Conservation (phyloP, 371 early-diverging fungal species). For the Lichtheimia ornata region DNA sequence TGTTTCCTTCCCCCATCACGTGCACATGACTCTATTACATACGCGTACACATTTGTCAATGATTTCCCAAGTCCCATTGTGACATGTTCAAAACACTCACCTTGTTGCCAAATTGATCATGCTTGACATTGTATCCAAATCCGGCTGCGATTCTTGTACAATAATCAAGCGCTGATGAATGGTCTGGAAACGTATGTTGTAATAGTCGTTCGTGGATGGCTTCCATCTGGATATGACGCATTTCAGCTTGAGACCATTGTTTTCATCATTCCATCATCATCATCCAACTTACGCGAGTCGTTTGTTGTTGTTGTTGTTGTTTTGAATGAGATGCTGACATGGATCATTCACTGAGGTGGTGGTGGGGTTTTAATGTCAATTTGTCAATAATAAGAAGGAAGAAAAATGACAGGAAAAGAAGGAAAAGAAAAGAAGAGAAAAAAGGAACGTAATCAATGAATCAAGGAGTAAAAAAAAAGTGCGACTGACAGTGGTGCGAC, state of each 20-base stretch:
- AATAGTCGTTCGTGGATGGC: not conserved
- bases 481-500: slow-evolving; percentile 1
- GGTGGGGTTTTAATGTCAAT: not conserved
- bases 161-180: not conserved
- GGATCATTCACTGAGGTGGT: not conserved
- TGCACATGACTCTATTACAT: too few relatives aligned
- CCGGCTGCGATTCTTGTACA: not conserved
- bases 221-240: not conserved
- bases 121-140: not conserved
- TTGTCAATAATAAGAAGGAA: not conserved
- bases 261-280: not conserved
- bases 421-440: not conserved
- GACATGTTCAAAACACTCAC: not conserved
- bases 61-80: too few relatives aligned
- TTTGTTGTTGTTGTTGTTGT: not conserved
- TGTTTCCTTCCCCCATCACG: too few relatives aligned
- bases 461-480: slow-evolving; percentile 1
- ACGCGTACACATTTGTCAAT: too few relatives aligned
- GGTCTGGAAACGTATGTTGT: not conserved
- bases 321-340: not conserved
- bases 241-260: not conserved
- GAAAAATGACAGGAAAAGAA: not conserved
- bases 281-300: not conserved
- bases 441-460: not conserved
- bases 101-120: slow-evolving; percentile 1